Base-by-base conservation (phyloP, 2,329 filamentous ascomycete species). In the Fusarium chlamydosporum region DNA sequence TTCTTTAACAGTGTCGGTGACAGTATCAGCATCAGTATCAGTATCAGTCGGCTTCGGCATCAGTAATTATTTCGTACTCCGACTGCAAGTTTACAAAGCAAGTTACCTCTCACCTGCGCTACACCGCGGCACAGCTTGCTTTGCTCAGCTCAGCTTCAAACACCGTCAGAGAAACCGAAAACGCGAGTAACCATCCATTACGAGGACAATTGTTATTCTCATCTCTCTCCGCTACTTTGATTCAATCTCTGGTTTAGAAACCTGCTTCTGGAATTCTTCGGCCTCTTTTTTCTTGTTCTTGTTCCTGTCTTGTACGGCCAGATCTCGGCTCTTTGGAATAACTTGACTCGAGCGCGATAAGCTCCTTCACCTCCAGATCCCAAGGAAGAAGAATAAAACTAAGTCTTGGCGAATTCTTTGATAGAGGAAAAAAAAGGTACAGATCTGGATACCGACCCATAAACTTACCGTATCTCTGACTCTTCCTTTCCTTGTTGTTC, bases 401-500 rank as follows among this genome's bases (percentile, higher is more conserved):
- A 15, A 40, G 43, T 35, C 65, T 67, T 68, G 65, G 65, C 65
- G 47, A 53, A 56, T 65, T 65, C 42, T 65, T 48, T 57, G 56
- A 57, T 57, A 62, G 62, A 50, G 27, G n/a, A 56, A 41, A 23
- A 56, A 56, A 41, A 23, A 56, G 55, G 41, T 29, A 45, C n/a
- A 67, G 27, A 65, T 65, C 46, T 65, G 54, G 60, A 56, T 66
- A 66, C 63, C 45, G 56, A 68, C 62, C 51, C 56, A 45, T 46
- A 64, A 57, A 42, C 63, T 43, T 51, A 51, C 47, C 23, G 47
- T 51, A 40, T 61, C 56, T 35, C 59, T 61, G 59, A 34, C 59
- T 62, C 56, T 61, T 40, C 53, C 27, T 43, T 53, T 34, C 55
- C 50, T 55, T 47, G 20, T 47, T 16, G 26, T 42, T 47, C 31